A percentile compares a stretch with the other conserved stretches of the same genome.
These are phyloP conservation scores for Jamesozyma lodderae DNA, from an alignment of 805 yeast genomes.

Conservation along the genomic window DNA sequence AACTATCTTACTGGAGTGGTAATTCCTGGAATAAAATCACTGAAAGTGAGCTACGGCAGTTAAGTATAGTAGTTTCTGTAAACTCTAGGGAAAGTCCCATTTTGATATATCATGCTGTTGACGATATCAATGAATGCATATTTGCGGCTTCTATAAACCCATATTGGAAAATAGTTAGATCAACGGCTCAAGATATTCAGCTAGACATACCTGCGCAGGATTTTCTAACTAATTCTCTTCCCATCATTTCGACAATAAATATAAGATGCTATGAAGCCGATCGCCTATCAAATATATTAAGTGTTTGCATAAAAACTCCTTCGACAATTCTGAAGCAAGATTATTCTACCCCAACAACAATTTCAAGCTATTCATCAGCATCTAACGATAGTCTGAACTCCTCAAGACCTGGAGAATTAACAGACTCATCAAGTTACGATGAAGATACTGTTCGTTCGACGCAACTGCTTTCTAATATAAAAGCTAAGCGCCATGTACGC, in stretches of 20 bases:
- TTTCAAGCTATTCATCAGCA: not conserved
- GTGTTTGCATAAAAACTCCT: conserved; percentile 15
- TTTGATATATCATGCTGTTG: conserved; percentile 10
- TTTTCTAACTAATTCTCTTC: conserved; percentile 7
- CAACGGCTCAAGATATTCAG: conserved; percentile 26
- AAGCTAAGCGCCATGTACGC: conserved; percentile 17
- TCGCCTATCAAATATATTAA: conserved; percentile 12
- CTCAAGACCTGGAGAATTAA: not conserved
- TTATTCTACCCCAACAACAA: conserved; percentile 9
- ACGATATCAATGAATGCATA: conserved; percentile 5
- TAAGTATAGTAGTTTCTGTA: conserved; percentile 6
- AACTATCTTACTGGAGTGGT: conserved; percentile 16
- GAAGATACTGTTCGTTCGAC: conserved; percentile 1
- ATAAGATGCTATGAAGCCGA: conserved; percentile 16
- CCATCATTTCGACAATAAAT: conserved; percentile 7
- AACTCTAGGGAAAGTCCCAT: conserved; percentile 3
- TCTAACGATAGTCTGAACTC: conserved; percentile 10
- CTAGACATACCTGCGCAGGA: conserved; percentile 10
- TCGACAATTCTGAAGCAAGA: conserved; percentile 1
- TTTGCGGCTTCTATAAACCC: conserved; percentile 11
- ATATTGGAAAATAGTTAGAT: conserved; percentile 15
- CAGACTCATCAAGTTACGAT: conserved; percentile 4
- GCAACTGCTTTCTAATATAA: conserved; percentile 15
- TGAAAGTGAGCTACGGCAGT: conserved; percentile 1
- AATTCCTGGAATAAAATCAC: conserved; percentile 14